phyloP scores from a whole-genome alignment of 192 early-diverging fungal species.

The Gryganskiella cystojenkinii region DNA sequence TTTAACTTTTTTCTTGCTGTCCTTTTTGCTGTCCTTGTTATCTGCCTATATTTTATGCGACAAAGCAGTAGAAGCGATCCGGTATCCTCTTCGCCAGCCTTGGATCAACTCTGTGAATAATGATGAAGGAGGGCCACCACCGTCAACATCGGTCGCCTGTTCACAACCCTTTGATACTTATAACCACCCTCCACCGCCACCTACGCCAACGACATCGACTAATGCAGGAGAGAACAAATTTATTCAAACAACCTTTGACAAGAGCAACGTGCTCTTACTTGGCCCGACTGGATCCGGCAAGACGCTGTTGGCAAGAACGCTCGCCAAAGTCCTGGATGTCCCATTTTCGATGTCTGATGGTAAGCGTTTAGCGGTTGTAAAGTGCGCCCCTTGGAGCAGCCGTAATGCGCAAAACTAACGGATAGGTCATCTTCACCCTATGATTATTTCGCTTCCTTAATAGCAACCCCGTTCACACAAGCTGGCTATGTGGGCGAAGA shows the following conservation, averaged over 20 bases:
- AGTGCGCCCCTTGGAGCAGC: too few species aligned
- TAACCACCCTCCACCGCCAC: too few species aligned
- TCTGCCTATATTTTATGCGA: neutral
- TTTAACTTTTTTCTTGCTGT: neutral
- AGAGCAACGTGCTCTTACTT: conserved; percentile 89
- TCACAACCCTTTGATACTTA: neutral
- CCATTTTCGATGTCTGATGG: conserved; percentile 91
- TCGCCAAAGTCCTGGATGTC: conserved; percentile 85
- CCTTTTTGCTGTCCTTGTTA: too few species aligned
- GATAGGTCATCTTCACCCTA: too few species aligned
- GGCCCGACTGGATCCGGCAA: conserved; percentile 92
- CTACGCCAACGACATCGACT: neutral
- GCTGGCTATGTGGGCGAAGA: conserved; percentile 92
- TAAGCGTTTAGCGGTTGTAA: too few species aligned
- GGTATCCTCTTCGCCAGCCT: conserved; percentile 10
- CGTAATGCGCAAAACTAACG: too few species aligned
- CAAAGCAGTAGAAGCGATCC: neutral
- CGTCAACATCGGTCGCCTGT: neutral
- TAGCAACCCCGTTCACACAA: conserved; percentile 84
- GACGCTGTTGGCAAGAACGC: conserved; percentile 83
- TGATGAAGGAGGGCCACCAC: neutral
- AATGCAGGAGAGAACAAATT: neutral
- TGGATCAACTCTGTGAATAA: neutral
- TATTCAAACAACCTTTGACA: conserved; percentile 26
- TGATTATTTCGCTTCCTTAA: neutral